phyloP scores from a whole-genome alignment of 176 grass and related monocot genomes.

The Triticum dicoccoides region DNA sequence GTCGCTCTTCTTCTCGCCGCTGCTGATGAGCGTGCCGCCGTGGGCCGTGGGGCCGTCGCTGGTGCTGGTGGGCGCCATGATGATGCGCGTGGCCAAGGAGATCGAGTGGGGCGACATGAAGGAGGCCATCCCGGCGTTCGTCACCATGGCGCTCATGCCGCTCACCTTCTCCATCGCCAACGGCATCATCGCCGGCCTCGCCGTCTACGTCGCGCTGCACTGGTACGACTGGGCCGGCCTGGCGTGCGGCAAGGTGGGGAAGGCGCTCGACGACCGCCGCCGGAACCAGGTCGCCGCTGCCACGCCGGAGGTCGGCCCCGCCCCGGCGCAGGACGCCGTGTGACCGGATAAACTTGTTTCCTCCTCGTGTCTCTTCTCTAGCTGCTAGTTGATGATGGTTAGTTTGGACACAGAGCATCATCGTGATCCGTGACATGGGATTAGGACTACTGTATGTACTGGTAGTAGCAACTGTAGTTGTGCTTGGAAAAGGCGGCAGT shows the following conservation, averaged over 20 bases:
- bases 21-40: conserved; percentile 58
- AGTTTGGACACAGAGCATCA: background rate
- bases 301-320: background rate
- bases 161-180: conserved; percentile 78
- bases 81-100: conserved; percentile 67
- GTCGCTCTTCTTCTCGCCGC: conserved; percentile 58
- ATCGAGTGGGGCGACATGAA: conserved; percentile 65
- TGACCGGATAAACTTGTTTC: background rate
- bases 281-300: conserved; percentile 39
- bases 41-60: conserved; percentile 73
- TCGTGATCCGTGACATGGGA: too few relatives aligned
- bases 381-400: background rate
- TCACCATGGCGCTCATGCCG: conserved; percentile 76
- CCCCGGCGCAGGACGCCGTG: background rate
- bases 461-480: background rate
- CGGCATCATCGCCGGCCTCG: conserved; percentile 67
- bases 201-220: conserved; percentile 45
- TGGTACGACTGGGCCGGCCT: conserved; percentile 41
- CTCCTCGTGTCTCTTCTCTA: too few relatives aligned
- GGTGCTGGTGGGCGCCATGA: conserved; percentile 74
- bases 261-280: conserved; percentile 30
- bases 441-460: background rate
- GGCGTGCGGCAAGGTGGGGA: background rate
- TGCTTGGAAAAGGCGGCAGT: background rate
- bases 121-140: conserved; percentile 66